A percentile compares a stretch with the other conserved stretches of the same genome.
phyloP scores from a whole-genome alignment of 305 asterid genomes.

The Fraxinus baroniana region DNA sequence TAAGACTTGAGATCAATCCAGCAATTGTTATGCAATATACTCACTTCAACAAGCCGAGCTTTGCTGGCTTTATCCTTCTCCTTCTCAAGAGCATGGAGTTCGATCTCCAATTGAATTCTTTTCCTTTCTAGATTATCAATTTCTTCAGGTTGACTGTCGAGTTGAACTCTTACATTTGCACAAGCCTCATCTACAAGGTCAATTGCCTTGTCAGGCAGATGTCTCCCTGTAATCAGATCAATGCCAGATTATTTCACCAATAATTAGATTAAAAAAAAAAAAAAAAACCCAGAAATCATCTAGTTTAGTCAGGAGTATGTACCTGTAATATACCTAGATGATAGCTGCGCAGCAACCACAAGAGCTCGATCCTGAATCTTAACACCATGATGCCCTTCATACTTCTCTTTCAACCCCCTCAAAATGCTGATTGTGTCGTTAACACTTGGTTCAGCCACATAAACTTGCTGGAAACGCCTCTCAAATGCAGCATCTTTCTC shows the following conservation, averaged over 20 bases:
- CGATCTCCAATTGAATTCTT: slow-evolving; percentile 82
- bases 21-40: neutral
- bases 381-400: slow-evolving; percentile 94
- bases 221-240: slow-evolving; percentile 60
- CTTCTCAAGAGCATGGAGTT: slow-evolving; percentile 90
- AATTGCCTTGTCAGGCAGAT: slow-evolving; percentile 86
- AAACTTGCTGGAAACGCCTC: slow-evolving; percentile 89
- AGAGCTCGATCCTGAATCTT: slow-evolving; percentile 85
- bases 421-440: slow-evolving; percentile 66
- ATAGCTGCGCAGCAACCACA: slow-evolving; percentile 75
- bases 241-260: neutral
- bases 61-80: slow-evolving; percentile 94
- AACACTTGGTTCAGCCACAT: slow-evolving; percentile 84
- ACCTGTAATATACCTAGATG: slow-evolving; percentile 81
- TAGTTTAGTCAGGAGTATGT: neutral
- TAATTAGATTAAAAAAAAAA: too few species aligned
- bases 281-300: neutral
- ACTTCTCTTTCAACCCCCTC: slow-evolving; percentile 84
- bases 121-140: slow-evolving; percentile 84
- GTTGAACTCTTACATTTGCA: slow-evolving; percentile 87
- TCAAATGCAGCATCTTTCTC: slow-evolving; percentile 96
- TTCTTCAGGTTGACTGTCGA: slow-evolving; percentile 90
- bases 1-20: neutral
- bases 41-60: slow-evolving; percentile 82
- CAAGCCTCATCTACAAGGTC: slow-evolving; percentile 92